Conservation (phyloP, 2,329 filamentous ascomycete species). For the Periconia sp. region DNA sequence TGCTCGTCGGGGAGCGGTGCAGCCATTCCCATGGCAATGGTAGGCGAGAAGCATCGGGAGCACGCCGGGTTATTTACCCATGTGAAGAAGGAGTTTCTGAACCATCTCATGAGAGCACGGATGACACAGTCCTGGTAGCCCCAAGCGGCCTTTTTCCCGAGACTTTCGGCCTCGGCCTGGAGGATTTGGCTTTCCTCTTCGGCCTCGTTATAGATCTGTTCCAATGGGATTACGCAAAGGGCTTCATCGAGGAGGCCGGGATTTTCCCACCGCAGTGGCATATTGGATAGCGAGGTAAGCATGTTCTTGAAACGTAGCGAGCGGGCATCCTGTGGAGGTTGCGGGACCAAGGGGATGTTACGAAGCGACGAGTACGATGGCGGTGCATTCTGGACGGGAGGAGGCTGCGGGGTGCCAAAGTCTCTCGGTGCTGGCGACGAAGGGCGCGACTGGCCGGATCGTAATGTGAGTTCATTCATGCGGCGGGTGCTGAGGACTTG, state of each 20-base stretch:
- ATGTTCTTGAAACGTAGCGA: slow-evolving; percentile 64
- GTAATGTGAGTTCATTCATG: slow-evolving; percentile 75
- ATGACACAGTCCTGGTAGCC: slow-evolving; percentile 98
- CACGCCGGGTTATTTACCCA: slow-evolving; percentile 97
- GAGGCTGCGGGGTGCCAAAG: slow-evolving; percentile 44
- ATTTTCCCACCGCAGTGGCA: slow-evolving; percentile 94
- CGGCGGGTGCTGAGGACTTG: slow-evolving; percentile 82
- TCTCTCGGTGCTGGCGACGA: slow-evolving; percentile 60
- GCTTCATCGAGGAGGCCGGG: slow-evolving; percentile 92
- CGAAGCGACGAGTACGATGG: slow-evolving; percentile 64
- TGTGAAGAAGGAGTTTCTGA: slow-evolving; percentile 90
- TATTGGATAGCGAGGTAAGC: slow-evolving; percentile 80
- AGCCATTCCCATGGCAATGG: slow-evolving; percentile 79
- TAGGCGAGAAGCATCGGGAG: slow-evolving; percentile 77
- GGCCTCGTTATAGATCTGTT: slow-evolving; percentile 89
- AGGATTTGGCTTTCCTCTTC: slow-evolving; percentile 91
- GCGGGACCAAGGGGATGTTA: slow-evolving; percentile 71
- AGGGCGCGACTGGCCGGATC: slow-evolving; percentile 60
- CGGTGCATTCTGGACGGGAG: slow-evolving; percentile 41
- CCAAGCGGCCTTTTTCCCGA: slow-evolving; percentile 83
- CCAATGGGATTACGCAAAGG: slow-evolving; percentile 79
- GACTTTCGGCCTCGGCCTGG: slow-evolving; percentile 82
- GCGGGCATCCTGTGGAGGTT: slow-evolving; percentile 62
- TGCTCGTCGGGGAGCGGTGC: slow-evolving; percentile 85
- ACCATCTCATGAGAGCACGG: slow-evolving; percentile 88